Evolutionary conservation across 441 rosid genomes (phyloP).

Genomic region (Gossypium gossypioides): DNA sequence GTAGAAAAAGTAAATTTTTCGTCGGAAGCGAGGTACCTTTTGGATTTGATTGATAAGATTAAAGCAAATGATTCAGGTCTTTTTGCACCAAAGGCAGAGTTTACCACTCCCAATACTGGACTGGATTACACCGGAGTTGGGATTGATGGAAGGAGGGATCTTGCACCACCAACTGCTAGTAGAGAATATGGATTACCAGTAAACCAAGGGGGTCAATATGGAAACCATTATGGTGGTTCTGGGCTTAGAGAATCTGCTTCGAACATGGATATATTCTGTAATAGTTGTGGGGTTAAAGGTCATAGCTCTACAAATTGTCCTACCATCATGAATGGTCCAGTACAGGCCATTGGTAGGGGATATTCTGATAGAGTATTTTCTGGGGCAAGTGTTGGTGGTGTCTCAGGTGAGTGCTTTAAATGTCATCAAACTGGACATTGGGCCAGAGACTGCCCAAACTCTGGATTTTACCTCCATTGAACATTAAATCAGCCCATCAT

Average conservation of each 20-base stretch:
- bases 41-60: constrained; percentile 47
- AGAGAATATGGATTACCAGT: constrained; percentile 28
- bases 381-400: constrained; percentile 24
- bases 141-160: constrained; percentile 27
- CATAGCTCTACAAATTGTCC: constrained; percentile 68
- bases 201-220: constrained; percentile 37
- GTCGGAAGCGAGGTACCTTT: constrained; percentile 50
- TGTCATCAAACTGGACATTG: constrained; percentile 19
- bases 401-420: constrained; percentile 9
- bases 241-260: constrained; percentile 23
- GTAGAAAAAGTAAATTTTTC: constrained; percentile 56
- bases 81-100: constrained; percentile 24
- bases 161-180: constrained; percentile 21
- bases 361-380: constrained; percentile 24
- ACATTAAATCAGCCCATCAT: background rate
- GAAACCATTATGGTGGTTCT: constrained; percentile 32
- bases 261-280: constrained; percentile 30
- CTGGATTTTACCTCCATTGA: background rate
- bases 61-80: constrained; percentile 30
- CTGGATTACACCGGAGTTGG: constrained; percentile 18
- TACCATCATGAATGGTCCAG: constrained; percentile 46
- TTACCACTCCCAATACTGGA: constrained; percentile 16
- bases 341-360: constrained; percentile 28
- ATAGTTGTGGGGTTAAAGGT: constrained; percentile 44
- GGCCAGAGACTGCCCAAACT: constrained; percentile 10